These are phyloP conservation scores for Kodamaea hsintzibuensis DNA, from an alignment of 805 yeast species.

Conservation along the genomic window DNA sequence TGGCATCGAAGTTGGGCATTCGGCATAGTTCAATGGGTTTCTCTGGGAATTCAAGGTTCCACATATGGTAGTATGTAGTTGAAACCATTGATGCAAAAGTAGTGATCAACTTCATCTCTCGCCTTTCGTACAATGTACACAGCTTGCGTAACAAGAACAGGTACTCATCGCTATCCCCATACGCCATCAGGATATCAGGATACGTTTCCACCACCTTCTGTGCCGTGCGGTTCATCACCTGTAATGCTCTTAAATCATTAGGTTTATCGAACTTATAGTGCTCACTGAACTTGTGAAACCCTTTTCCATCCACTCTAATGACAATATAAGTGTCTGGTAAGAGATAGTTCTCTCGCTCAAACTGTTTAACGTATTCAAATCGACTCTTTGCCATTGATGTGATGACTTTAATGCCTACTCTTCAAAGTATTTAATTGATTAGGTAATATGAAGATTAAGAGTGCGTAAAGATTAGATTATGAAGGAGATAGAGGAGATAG, in stretches of 20 bases:
- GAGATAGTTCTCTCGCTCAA: slow-evolving; percentile 71
- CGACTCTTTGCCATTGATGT: slow-evolving; percentile 77
- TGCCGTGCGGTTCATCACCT: slow-evolving; percentile 83
- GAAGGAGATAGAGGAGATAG: no score
- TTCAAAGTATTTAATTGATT: neutral
- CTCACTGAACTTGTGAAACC: slow-evolving; percentile 83
- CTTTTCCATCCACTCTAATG: slow-evolving; percentile 88
- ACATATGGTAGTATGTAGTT: slow-evolving; percentile 66
- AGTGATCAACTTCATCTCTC: slow-evolving; percentile 78
- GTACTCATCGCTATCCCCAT: slow-evolving; percentile 95
- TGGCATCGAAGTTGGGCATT: slow-evolving; percentile 86
- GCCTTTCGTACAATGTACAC: slow-evolving; percentile 74
- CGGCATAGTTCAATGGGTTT: slow-evolving; percentile 48
- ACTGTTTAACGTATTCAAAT: slow-evolving; percentile 81
- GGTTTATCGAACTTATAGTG: slow-evolving; percentile 81
- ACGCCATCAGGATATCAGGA: slow-evolving; percentile 77
- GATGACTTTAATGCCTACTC: neutral
- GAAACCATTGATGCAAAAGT: slow-evolving; percentile 83
- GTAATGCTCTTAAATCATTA: slow-evolving; percentile 75
- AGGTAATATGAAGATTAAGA: neutral
- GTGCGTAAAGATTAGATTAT: neutral
- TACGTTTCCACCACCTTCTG: slow-evolving; percentile 58
- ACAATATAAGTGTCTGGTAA: slow-evolving; percentile 82
- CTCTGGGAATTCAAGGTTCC: slow-evolving; percentile 62
- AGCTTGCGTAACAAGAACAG: slow-evolving; percentile 69